A percentile compares a stretch with the other conserved stretches of the same genome.
Evolutionary conservation across 805 yeast species (phyloP).

Genomic region (Grigorovia humatica): DNA sequence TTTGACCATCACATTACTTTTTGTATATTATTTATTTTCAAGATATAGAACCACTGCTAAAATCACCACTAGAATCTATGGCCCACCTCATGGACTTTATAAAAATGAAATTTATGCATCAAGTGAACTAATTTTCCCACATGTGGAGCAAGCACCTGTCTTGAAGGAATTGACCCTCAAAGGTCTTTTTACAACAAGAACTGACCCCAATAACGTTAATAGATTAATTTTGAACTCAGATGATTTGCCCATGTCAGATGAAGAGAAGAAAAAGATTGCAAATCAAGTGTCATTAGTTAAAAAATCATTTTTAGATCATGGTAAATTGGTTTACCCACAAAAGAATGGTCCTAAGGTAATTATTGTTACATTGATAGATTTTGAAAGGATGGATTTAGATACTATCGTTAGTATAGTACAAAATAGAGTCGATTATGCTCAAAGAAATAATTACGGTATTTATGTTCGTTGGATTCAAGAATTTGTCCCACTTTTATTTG

Average conservation of each 20-base stretch:
- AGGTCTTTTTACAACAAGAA: constrained; percentile 39
- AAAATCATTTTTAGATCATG: constrained; percentile 54
- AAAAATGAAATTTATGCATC: constrained; percentile 38
- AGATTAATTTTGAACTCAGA: constrained; percentile 29
- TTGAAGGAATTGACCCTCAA: constrained; percentile 47
- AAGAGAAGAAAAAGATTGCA: constrained; percentile 22
- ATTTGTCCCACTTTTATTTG: constrained; percentile 51
- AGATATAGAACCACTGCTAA: neutral
- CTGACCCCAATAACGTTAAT: constrained; percentile 36
- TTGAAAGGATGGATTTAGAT: constrained; percentile 48
- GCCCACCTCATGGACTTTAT: constrained; percentile 36
- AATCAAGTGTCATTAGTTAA: constrained; percentile 36
- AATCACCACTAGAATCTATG: constrained; percentile 10
- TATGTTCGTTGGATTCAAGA: constrained; percentile 83
- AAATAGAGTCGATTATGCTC: constrained; percentile 83
- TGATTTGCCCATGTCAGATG: constrained; percentile 35
- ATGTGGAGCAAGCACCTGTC: constrained; percentile 57
- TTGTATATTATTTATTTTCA: neutral
- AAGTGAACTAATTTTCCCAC: constrained; percentile 55
- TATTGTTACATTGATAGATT: constrained; percentile 71
- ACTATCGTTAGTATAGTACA: constrained; percentile 64
- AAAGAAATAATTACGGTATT: constrained; percentile 67
- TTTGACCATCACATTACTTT: constrained; percentile 1
- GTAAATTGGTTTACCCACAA: constrained; percentile 38
- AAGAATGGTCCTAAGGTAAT: constrained; percentile 48